phyloP scores from a whole-genome alignment of 768 basidiomycete genomes.

The Agaricus blazei region DNA sequence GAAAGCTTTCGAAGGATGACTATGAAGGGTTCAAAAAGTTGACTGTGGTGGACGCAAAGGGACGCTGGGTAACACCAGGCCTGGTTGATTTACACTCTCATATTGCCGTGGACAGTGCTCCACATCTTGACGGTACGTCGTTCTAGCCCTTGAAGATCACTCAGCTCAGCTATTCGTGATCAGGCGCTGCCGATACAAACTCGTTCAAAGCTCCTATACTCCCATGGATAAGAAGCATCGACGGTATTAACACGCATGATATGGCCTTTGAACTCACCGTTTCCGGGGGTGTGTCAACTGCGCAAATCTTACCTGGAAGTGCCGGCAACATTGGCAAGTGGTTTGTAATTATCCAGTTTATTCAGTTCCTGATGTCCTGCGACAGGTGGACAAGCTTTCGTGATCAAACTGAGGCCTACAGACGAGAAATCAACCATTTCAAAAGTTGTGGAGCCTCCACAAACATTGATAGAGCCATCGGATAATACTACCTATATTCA shows the following conservation, averaged over 20 bases:
- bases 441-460: conserved; percentile 72
- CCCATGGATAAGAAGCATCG: conserved; percentile 66
- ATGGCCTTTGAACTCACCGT: conserved; percentile 50
- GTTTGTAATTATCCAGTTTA: neutral
- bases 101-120: conserved; percentile 31
- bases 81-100: conserved; percentile 45
- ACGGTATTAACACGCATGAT: conserved; percentile 76
- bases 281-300: conserved; percentile 70
- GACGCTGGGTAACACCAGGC: conserved; percentile 53
- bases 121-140: conserved; percentile 25
- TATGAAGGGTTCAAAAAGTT: conserved; percentile 15
- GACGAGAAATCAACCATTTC: conserved; percentile 61
- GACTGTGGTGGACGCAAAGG: conserved; percentile 46
- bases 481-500: conserved; percentile 30
- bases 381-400: conserved; percentile 71
- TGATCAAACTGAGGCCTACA: conserved; percentile 72
- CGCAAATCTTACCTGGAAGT: conserved; percentile 71
- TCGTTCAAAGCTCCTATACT: conserved; percentile 45
- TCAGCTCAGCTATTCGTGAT: neutral
- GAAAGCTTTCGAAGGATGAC: conserved; percentile 23
- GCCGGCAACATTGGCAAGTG: conserved; percentile 51
- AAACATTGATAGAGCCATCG: conserved; percentile 36
- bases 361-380: neutral
- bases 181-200: conserved; percentile 50
- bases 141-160: neutral